Percentiles rank a stretch among this genome's conserved stretches.
These are phyloP conservation scores for Microthyrium microscopicum DNA, from an alignment of 2,329 filamentous ascomycete species.

Conservation along the genomic window DNA sequence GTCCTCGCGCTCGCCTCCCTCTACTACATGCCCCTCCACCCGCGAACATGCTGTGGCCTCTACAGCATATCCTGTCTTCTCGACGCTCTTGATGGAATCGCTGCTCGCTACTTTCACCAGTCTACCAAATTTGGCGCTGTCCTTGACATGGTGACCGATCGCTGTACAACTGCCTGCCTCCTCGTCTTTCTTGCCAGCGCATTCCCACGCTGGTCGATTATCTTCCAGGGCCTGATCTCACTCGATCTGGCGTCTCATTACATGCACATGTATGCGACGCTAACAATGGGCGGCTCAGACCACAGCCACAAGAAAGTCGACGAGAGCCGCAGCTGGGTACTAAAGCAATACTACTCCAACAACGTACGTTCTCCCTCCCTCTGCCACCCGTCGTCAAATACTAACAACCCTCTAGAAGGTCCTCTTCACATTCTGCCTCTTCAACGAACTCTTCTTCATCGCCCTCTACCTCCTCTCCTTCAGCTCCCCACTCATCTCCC, in stretches of 20 bases:
- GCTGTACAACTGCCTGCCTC: constrained; percentile 88
- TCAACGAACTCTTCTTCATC: constrained; percentile 97
- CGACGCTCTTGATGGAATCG: constrained; percentile 85
- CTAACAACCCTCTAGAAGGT: constrained; percentile 44
- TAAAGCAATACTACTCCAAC: constrained; percentile 96
- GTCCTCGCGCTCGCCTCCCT: constrained; percentile 66
- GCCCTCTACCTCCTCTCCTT: constrained; percentile 95
- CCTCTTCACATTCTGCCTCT: constrained; percentile 72
- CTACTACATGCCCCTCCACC: constrained; percentile 98
- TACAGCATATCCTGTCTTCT: constrained; percentile 92
- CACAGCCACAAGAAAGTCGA: constrained; percentile 89
- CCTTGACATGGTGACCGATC: constrained; percentile 96
- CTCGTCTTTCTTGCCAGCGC: constrained; percentile 89
- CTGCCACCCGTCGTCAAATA: constrained; percentile 3
- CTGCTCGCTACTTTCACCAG: constrained; percentile 75
- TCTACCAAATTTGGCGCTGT: constrained; percentile 92
- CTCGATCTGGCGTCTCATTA: constrained; percentile 93
- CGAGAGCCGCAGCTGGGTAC: constrained; percentile 67
- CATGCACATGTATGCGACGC: constrained; percentile 95
- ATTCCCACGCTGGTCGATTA: constrained; percentile 81
- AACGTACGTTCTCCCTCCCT: constrained; percentile 46
- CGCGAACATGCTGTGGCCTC: constrained; percentile 79
- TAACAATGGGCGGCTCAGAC: constrained; percentile 67
- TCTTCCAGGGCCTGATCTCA: constrained; percentile 87
- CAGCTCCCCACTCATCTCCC: constrained; percentile 75